phyloP scores from a whole-genome alignment of 2,329 filamentous ascomycete species.

The Fusarium staphyleae region DNA sequence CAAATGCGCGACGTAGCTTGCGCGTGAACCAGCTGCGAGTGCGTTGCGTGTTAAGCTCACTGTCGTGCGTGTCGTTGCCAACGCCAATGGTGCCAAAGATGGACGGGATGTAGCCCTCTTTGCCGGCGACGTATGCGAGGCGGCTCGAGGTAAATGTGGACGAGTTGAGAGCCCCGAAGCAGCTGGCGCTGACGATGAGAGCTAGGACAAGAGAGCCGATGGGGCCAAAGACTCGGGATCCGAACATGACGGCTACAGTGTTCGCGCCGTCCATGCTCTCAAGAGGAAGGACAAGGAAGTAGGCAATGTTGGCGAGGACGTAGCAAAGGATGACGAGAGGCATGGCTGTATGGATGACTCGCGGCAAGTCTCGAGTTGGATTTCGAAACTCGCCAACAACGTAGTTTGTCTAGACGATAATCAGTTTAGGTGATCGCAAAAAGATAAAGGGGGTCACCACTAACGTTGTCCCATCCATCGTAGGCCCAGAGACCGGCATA shows the following conservation, averaged over 20 bases:
- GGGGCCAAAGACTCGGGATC: slow-evolving; percentile 85
- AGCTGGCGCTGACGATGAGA: slow-evolving; percentile 87
- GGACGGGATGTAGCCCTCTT: slow-evolving; percentile 89
- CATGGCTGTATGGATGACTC: slow-evolving; percentile 96
- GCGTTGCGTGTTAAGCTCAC: slow-evolving; percentile 52
- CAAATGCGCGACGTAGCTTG: slow-evolving; percentile 67
- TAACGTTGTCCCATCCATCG: slow-evolving; percentile 97
- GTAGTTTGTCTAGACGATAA: slow-evolving; percentile 79
- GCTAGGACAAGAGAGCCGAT: slow-evolving; percentile 84
- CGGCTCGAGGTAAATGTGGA: slow-evolving; percentile 92
- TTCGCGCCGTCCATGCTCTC: slow-evolving; percentile 84
- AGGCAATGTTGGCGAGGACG: slow-evolving; percentile 88
- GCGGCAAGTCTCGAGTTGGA: slow-evolving; percentile 85
- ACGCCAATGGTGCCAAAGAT: slow-evolving; percentile 86
- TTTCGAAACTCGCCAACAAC: slow-evolving; percentile 97
- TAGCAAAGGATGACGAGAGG: slow-evolving; percentile 91
- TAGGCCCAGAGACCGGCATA: slow-evolving; percentile 98
- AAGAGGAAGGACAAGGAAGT: slow-evolving; percentile 90
- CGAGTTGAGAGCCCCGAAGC: slow-evolving; percentile 93
- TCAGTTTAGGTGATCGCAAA: slow-evolving; percentile 12
- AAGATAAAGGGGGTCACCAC: slow-evolving; percentile 45
- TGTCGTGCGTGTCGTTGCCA: slow-evolving; percentile 52
- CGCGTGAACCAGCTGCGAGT: slow-evolving; percentile 66
- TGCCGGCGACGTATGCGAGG: slow-evolving; percentile 90
- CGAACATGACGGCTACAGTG: slow-evolving; percentile 95